Conservation (phyloP, 2,329 filamentous ascomycete genomes). For the Neonectria ditissima region DNA sequence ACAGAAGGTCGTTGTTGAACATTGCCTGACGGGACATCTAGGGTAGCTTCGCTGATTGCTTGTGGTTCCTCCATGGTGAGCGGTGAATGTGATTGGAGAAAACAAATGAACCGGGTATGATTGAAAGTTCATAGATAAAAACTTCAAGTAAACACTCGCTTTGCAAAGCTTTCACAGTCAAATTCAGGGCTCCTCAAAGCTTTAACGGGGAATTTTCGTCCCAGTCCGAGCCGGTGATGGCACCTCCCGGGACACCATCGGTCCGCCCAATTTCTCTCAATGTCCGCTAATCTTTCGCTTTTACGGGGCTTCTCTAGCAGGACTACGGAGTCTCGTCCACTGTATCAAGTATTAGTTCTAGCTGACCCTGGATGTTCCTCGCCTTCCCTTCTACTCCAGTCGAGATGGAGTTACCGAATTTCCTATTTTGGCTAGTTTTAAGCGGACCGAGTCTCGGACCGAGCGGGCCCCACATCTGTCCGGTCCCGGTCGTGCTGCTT, state of each 20-base stretch:
- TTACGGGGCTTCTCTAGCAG: background rate
- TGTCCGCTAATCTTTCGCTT: background rate
- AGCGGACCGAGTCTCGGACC: background rate
- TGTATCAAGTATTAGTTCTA: background rate
- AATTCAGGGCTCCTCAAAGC: background rate
- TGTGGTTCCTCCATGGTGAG: background rate
- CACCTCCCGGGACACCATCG: background rate
- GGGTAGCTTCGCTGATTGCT: background rate
- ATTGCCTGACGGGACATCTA: background rate
- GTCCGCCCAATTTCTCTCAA: background rate
- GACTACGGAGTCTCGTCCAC: background rate
- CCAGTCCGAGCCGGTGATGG: no score
- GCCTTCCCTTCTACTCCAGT: background rate
- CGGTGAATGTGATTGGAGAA: background rate
- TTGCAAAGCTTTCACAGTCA: background rate
- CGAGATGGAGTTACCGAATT: background rate
- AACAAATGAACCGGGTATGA: background rate
- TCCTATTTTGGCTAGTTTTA: background rate
- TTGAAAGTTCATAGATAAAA: background rate
- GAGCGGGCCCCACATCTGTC: background rate
- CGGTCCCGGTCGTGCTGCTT: background rate
- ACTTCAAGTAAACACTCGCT: background rate
- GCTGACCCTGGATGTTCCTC: background rate
- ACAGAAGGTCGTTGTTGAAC: background rate
- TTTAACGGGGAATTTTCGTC: background rate